phyloP scores from a whole-genome alignment of 805 yeast species.

The Lachancea kluyveri region DNA sequence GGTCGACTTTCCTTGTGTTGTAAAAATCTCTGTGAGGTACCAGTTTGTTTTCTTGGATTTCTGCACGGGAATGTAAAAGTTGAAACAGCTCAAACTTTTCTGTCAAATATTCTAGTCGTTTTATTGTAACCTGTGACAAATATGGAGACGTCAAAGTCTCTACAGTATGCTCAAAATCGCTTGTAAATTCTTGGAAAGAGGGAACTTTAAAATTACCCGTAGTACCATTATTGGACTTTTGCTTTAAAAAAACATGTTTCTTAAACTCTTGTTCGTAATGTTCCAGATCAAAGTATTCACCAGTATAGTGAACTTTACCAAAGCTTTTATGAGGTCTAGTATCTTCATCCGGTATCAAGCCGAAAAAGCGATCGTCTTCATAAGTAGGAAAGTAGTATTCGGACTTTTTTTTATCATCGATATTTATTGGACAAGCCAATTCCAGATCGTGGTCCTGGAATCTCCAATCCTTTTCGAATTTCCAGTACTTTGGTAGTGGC shows the following conservation, averaged over 20 bases:
- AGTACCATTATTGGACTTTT: neutral
- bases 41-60: constrained; percentile 31
- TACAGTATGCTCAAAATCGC: constrained; percentile 26
- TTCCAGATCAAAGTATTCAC: constrained; percentile 30
- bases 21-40: constrained; percentile 60
- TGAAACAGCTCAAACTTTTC: constrained; percentile 34
- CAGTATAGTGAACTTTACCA: constrained; percentile 29
- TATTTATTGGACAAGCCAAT: constrained; percentile 13
- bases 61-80: constrained; percentile 31
- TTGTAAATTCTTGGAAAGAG: constrained; percentile 19
- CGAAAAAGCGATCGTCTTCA: constrained; percentile 2
- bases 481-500: constrained; percentile 46
- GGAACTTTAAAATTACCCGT: neutral
- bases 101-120: constrained; percentile 27
- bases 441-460: constrained; percentile 17
- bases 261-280: constrained; percentile 21
- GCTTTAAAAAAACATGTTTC: constrained; percentile 3
- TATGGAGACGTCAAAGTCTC: constrained; percentile 14
- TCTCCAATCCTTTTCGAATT: constrained; percentile 29
- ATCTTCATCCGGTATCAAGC: neutral
- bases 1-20: constrained; percentile 90
- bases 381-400: constrained; percentile 4
- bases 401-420: constrained; percentile 15
- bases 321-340: neutral
- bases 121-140: constrained; percentile 18